Percentiles rank a stretch among this genome's conserved stretches.
phyloP scores from a whole-genome alignment of 768 basidiomycete species.

The Trametes punicea region DNA sequence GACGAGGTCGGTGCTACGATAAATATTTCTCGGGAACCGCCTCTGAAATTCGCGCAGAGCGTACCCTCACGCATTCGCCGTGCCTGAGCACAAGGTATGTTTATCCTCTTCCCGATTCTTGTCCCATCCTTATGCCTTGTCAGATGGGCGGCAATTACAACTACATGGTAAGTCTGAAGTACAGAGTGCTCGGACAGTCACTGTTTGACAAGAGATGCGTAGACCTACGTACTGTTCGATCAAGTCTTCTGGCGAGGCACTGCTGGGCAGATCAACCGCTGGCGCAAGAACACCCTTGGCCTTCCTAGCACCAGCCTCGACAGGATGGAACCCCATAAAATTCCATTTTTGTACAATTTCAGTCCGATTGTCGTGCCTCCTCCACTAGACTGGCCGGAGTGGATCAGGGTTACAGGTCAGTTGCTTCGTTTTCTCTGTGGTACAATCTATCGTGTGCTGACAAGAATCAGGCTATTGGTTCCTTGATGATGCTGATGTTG shows the following conservation, averaged over 20 bases:
- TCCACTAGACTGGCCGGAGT: slow-evolving; percentile 98
- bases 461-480: slow-evolving; percentile 84
- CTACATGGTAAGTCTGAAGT: slow-evolving; percentile 71
- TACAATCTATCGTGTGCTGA: too few species aligned
- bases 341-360: slow-evolving; percentile 98
- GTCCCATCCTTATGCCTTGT: slow-evolving; percentile 3
- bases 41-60: slow-evolving; percentile 46
- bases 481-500: slow-evolving; percentile 88
- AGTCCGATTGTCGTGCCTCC: slow-evolving; percentile 88
- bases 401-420: slow-evolving; percentile 89
- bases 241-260: slow-evolving; percentile 97
- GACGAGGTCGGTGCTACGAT: slow-evolving; percentile 50
- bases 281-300: slow-evolving; percentile 75
- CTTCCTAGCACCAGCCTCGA: slow-evolving; percentile 84
- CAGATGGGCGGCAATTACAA: slow-evolving; percentile 97
- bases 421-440: too few species aligned
- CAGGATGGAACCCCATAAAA: slow-evolving; percentile 96
- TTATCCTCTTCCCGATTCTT: not conserved
- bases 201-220: not conserved
- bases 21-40: not conserved
- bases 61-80: slow-evolving; percentile 97
- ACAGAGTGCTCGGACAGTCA: not conserved
- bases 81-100: slow-evolving; percentile 86
- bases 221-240: slow-evolving; percentile 97
- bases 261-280: slow-evolving; percentile 91